A percentile compares a stretch with the other conserved stretches of the same genome.
These are phyloP conservation scores for Tagetes patula DNA, from an alignment of 129 eudicot species.

Conservation along the genomic window DNA sequence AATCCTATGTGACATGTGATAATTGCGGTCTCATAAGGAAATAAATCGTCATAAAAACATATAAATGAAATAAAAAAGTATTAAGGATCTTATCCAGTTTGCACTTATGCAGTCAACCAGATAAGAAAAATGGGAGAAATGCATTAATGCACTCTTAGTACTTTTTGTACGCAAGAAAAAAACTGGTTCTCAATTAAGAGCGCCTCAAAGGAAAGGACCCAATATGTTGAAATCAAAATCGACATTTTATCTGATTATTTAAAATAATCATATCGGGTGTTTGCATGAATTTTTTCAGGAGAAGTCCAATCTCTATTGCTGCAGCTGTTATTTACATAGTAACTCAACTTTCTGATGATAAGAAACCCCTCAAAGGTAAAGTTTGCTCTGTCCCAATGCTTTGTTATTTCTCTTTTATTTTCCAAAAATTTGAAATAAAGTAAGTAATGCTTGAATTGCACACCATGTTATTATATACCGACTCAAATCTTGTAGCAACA, in stretches of 20 bases:
- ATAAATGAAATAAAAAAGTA: neutral
- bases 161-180: too few species aligned
- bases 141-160: too few species aligned
- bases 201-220: neutral
- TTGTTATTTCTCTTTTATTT: neutral
- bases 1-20: conserved; percentile 1
- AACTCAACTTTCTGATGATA: conserved; percentile 73
- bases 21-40: neutral
- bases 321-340: conserved; percentile 83
- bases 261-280: neutral
- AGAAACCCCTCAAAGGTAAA: conserved; percentile 80
- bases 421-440: neutral
- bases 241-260: neutral
- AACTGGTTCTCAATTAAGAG: too few species aligned
- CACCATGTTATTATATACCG: neutral
- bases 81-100: too few species aligned
- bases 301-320: conserved; percentile 85
- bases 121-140: too few species aligned
- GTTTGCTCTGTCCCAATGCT: neutral
- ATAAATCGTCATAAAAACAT: neutral
- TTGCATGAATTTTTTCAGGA: conserved; percentile 45
- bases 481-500: neutral
- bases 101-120: too few species aligned
- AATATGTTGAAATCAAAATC: neutral
- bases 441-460: too few species aligned